Conservation (phyloP, 2,329 filamentous ascomycete genomes). For the Pseudocercospora fijiensis region DNA sequence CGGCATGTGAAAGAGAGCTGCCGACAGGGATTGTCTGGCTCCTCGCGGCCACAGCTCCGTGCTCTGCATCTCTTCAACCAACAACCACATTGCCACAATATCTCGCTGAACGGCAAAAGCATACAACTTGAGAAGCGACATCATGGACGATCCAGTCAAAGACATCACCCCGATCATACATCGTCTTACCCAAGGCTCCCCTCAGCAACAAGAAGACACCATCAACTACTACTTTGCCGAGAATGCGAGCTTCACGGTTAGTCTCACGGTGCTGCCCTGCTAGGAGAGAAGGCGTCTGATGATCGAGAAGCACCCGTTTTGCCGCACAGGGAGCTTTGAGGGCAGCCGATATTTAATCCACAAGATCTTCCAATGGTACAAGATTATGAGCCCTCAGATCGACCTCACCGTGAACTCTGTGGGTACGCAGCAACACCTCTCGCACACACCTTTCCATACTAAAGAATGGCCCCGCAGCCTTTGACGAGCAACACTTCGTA, state of each 20-base stretch:
- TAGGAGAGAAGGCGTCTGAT: background rate
- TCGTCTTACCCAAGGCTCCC: conserved; percentile 65
- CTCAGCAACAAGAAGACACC: conserved; percentile 62
- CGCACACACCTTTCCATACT: background rate
- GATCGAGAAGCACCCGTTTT: conserved; percentile 68
- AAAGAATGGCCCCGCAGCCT: conserved; percentile 52
- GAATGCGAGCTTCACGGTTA: conserved; percentile 64
- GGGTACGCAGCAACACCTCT: conserved; percentile 40
- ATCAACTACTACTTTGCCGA: conserved; percentile 72
- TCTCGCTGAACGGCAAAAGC: background rate
- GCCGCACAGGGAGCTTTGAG: conserved; percentile 59
- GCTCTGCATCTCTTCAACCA: background rate
- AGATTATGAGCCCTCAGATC: conserved; percentile 71
- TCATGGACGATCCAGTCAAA: conserved; percentile 43
- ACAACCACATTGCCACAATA: background rate
- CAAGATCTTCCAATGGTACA: conserved; percentile 74
- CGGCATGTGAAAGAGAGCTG: background rate
- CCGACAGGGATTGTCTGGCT: background rate
- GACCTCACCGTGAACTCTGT: conserved; percentile 64
- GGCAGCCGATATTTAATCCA: conserved; percentile 67
- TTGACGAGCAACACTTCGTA: conserved; percentile 63
- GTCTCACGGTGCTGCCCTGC: background rate
- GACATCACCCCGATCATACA: conserved; percentile 69
- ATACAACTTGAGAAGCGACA: background rate
- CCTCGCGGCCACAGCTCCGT: background rate